These are phyloP conservation scores for Herpotrichia juniperi DNA, from an alignment of 2,329 filamentous ascomycete genomes.

Conservation along the genomic window DNA sequence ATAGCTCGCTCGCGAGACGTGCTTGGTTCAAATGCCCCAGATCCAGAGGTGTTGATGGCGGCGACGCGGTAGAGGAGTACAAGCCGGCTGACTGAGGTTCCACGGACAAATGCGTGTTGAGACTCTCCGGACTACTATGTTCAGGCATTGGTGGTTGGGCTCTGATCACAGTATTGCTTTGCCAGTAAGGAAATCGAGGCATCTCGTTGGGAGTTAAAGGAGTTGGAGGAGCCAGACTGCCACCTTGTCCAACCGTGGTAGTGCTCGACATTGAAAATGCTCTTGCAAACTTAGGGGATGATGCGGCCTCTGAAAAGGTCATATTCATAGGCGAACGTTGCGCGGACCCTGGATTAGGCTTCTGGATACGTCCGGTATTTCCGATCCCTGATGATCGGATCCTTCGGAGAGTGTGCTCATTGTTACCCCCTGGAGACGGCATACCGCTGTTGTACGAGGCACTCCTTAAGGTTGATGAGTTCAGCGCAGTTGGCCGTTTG, in stretches of 20 bases:
- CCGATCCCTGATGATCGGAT: constrained; percentile 55
- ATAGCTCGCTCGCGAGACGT: constrained; percentile 40
- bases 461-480: constrained; percentile 47
- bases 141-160: constrained; percentile 39
- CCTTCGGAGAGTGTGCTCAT: constrained; percentile 51
- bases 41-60: constrained; percentile 53
- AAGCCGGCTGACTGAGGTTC: constrained; percentile 40
- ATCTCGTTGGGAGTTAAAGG: constrained; percentile 54
- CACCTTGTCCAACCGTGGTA: constrained; percentile 42
- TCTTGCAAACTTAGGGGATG: constrained; percentile 52
- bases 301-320: constrained; percentile 55
- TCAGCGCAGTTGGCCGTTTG: constrained; percentile 48
- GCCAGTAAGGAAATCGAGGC: constrained; percentile 49
- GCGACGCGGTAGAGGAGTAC: constrained; percentile 47
- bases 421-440: constrained; percentile 46
- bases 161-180: constrained; percentile 40
- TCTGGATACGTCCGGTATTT: constrained; percentile 55
- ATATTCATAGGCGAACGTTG: constrained; percentile 56
- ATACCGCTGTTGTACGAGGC: constrained; percentile 50
- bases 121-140: constrained; percentile 48
- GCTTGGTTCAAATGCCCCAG: constrained; percentile 35
- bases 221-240: constrained; percentile 55
- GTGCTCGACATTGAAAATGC: constrained; percentile 45
- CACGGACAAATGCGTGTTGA: constrained; percentile 42
- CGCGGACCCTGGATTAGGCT: constrained; percentile 50